Conservation (phyloP, 768 basidiomycete species). For the Calocera viscosa region DNA sequence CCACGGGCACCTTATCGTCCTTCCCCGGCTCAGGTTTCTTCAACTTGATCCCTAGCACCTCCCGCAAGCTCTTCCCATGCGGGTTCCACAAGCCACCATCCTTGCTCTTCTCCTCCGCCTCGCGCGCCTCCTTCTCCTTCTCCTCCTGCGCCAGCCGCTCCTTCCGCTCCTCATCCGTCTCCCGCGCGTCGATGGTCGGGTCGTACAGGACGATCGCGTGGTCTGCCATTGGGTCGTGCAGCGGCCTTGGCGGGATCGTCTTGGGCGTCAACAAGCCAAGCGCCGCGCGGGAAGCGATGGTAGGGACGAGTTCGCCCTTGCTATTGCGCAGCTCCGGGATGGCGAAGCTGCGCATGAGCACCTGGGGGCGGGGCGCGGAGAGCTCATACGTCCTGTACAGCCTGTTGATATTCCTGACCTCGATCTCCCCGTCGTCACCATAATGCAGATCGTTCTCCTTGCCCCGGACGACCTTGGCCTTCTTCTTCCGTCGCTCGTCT, state of each 20-base stretch:
- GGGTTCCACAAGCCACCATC: slow-evolving; percentile 59
- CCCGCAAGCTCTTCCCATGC: slow-evolving; percentile 71
- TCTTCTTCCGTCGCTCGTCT: slow-evolving; percentile 46
- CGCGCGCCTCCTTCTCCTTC: slow-evolving; percentile 48
- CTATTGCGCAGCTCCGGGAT: slow-evolving; percentile 70
- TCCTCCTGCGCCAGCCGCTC: slow-evolving; percentile 63
- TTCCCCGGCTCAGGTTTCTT: slow-evolving; percentile 33
- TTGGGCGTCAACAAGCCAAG: slow-evolving; percentile 76
- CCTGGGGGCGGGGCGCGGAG: slow-evolving; percentile 59
- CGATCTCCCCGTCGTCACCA: slow-evolving; percentile 48
- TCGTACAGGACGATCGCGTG: slow-evolving; percentile 96
- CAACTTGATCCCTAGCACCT: slow-evolving; percentile 58
- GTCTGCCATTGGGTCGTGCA: slow-evolving; percentile 96
- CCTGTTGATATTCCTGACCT: slow-evolving; percentile 36
- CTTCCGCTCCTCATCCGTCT: slow-evolving; percentile 74
- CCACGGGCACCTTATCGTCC: slow-evolving; percentile 77
- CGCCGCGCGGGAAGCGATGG: slow-evolving; percentile 51
- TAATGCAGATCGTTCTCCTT: slow-evolving; percentile 49
- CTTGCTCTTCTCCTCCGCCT: slow-evolving; percentile 53
- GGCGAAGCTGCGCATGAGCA: slow-evolving; percentile 51
- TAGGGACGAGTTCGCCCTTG: slow-evolving; percentile 48
- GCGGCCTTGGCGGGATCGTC: slow-evolving; percentile 72
- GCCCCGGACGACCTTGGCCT: slow-evolving; percentile 41
- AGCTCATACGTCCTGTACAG: slow-evolving; percentile 62
- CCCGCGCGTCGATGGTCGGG: slow-evolving; percentile 85